Evolutionary conservation across 441 rosid genomes (phyloP), one percentile per base, ranked within the genome.

Genomic region (Adansonia rubrostipa): DNA sequence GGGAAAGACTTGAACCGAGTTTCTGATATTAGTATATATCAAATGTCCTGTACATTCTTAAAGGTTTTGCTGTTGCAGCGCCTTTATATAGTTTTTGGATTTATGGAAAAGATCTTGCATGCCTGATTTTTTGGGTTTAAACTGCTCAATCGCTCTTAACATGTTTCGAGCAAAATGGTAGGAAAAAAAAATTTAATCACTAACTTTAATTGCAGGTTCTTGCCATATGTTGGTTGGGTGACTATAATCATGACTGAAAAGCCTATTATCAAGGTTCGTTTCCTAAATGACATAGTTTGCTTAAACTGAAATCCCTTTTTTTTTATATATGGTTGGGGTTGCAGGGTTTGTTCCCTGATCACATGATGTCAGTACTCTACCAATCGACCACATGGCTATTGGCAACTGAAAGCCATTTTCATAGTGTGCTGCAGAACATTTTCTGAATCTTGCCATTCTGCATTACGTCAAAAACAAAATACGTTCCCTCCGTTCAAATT

Each of bases 161-260:
- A 33, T 71, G 33, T n/a, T 36, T 71, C 9, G 36, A 54, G 64
- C 64, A 54, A 54, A 33, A 9, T 22, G 63, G n/a, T 42, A 15
- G 14, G 8, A 36, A 14, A 2, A 8, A 20, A 68, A 24, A 20
- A 2, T 45, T 45, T 28, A 14, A 14, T 78, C 40, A 10, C 78
- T 8, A 76, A 72, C 65, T 73, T 42, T 61, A 11, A 78, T 17
- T 81, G 80, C 90, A 93, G 97, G 82, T 88, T 93, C 83, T 86
- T 94, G 82, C 99, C 98, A 6, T 93, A 96, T 74, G 94, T 93
- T 79, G 98, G 98, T 61, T 96, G 97, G 97, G 95, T 93, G 74
- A 94, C 98, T 47, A 94, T 96, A 81, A 85, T 94, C 81, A 92
- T 91, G 95, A 92, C 98, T 0, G 98, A 96, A 75, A 88, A 93